Evolutionary conservation across 2,329 filamentous ascomycete genomes (phyloP).

Genomic region (Fusarium burgessii): DNA sequence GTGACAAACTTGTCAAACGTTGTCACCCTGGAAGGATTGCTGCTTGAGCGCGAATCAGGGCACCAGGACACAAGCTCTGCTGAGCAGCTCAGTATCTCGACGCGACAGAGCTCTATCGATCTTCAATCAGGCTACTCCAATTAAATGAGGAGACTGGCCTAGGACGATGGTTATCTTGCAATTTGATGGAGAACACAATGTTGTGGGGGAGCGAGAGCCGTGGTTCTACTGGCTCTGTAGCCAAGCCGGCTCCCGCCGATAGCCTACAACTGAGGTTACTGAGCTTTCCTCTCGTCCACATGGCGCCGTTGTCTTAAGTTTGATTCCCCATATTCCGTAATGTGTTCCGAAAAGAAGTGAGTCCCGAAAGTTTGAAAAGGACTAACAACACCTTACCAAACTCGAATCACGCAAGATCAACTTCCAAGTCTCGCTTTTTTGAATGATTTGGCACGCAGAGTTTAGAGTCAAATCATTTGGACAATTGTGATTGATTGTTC

Average conservation of each 20-base stretch:
- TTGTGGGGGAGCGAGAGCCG: conserved; percentile 17
- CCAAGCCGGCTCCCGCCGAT: conserved; percentile 38
- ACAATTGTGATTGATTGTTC: not conserved
- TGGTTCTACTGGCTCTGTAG: conserved; percentile 21
- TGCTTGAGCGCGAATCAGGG: conserved; percentile 10
- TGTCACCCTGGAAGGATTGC: conserved; percentile 7
- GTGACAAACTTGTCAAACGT: conserved; percentile 4
- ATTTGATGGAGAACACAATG: not conserved
- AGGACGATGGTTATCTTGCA: conserved; percentile 8
- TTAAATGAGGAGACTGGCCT: conserved; percentile 1
- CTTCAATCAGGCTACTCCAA: conserved; percentile 8
- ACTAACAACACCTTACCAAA: not conserved
- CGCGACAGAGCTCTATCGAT: conserved; percentile 8
- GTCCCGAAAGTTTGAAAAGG: not conserved
- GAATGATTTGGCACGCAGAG: not conserved
- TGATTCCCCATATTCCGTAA: not conserved
- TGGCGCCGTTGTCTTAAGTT: conserved; percentile 8
- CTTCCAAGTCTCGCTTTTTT: not conserved
- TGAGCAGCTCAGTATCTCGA: not conserved
- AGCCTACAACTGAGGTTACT: conserved; percentile 18
- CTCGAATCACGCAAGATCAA: not conserved
- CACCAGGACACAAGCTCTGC: not conserved
- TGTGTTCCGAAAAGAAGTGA: conserved; percentile 4
- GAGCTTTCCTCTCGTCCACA: conserved; percentile 1
- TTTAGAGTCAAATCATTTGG: not conserved